Conservation (phyloP, 805 yeast genomes). For the Yueomyces sinensis region DNA sequence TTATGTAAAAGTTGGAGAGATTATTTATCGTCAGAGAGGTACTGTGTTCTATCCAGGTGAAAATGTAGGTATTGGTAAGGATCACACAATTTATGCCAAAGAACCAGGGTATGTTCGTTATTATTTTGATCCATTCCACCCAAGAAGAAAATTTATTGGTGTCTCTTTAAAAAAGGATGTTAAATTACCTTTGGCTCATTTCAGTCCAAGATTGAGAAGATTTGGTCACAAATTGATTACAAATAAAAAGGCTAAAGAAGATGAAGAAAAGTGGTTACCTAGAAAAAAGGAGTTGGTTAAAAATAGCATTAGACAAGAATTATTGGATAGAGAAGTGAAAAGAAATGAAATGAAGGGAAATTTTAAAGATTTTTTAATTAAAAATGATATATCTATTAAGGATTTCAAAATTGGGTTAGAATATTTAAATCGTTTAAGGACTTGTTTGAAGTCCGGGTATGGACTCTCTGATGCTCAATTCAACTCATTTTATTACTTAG, state of each 20-base stretch:
- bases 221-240: constrained; percentile 59
- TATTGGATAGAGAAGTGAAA: constrained; percentile 28
- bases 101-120: constrained; percentile 92
- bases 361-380: constrained; percentile 19
- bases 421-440: constrained; percentile 43
- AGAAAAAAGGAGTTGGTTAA: constrained; percentile 54
- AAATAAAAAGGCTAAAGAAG: constrained; percentile 33
- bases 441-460: constrained; percentile 48
- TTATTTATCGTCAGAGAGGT: constrained; percentile 88
- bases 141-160: constrained; percentile 81
- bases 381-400: constrained; percentile 11
- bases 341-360: constrained; percentile 22
- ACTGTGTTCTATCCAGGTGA: constrained; percentile 92
- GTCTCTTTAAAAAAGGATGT: constrained; percentile 56
- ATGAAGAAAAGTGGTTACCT: constrained; percentile 35
- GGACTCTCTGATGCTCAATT: constrained; percentile 40
- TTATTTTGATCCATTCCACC: constrained; percentile 93
- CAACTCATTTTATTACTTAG: constrained; percentile 40
- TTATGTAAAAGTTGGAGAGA: constrained; percentile 66
- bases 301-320: constrained; percentile 33
- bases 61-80: constrained; percentile 79
- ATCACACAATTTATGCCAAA: constrained; percentile 79
- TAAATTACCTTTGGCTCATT: constrained; percentile 76
- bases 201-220: constrained; percentile 77
- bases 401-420: constrained; percentile 26